Evolutionary conservation across 176 grass and related monocot genomes (phyloP).

Genomic region (Lolium rigidum): DNA sequence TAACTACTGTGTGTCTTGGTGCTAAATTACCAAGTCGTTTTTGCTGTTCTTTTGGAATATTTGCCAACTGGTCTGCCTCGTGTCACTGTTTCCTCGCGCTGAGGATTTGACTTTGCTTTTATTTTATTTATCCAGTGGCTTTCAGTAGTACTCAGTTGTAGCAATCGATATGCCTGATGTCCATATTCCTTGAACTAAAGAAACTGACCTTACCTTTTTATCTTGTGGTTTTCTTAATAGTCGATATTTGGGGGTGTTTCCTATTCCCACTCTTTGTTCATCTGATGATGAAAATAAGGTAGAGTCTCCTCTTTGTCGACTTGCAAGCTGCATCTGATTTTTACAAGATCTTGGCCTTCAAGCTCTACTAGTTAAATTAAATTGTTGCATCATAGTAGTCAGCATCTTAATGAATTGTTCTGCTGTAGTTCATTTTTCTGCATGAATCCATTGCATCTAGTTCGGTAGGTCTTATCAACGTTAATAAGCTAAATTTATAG

Average conservation of each 20-base stretch:
- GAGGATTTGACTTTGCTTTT: no score
- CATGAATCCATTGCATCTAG: background rate
- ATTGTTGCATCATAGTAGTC: background rate
- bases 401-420: background rate
- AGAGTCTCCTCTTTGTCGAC: background rate
- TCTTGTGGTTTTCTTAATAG: background rate
- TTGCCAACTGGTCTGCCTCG: background rate
- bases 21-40: no score
- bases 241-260: background rate
- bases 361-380: background rate
- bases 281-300: background rate
- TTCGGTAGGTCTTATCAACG: background rate
- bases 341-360: no score
- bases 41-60: no score
- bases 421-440: background rate
- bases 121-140: no score
- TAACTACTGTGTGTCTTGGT: no score
- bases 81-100: background rate
- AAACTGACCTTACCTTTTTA: background rate
- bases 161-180: no score
- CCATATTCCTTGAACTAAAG: background rate
- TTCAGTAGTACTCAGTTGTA: no score
- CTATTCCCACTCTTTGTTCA: background rate
- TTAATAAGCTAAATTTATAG: background rate
- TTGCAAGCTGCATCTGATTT: background rate